phyloP scores from a whole-genome alignment of 805 yeast species.

The Citeromyces nyonsensis region DNA sequence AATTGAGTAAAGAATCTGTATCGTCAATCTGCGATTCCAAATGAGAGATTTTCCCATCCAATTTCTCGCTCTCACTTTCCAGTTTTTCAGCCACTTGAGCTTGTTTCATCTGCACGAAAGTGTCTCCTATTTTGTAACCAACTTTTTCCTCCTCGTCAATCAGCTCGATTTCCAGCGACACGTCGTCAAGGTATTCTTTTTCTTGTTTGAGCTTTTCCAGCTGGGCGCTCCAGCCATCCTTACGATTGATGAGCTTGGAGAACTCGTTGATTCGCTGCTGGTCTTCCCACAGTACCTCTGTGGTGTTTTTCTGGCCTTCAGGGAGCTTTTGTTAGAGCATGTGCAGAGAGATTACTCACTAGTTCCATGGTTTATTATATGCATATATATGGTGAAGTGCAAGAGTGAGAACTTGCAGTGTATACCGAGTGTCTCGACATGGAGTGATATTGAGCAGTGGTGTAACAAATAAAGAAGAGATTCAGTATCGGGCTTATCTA shows the following conservation, averaged over 20 bases:
- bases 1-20: slow-evolving; percentile 36
- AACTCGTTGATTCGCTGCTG: slow-evolving; percentile 83
- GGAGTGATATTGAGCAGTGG: too few species aligned
- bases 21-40: slow-evolving; percentile 30
- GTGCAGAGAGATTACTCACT: slow-evolving; percentile 1
- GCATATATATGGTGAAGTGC: too few species aligned
- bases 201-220: slow-evolving; percentile 40
- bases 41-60: slow-evolving; percentile 32
- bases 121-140: slow-evolving; percentile 72
- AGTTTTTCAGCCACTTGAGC: slow-evolving; percentile 50
- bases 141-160: slow-evolving; percentile 61
- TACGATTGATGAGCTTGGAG: slow-evolving; percentile 63
- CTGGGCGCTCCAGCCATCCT: slow-evolving; percentile 37
- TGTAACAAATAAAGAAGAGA: too few species aligned
- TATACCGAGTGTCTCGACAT: too few species aligned
- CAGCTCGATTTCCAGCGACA: slow-evolving; percentile 71
- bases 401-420: too few species aligned
- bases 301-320: slow-evolving; percentile 34
- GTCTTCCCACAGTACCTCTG: slow-evolving; percentile 67
- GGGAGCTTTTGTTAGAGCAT: slow-evolving; percentile 19
- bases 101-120: slow-evolving; percentile 57
- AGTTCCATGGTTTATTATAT: slow-evolving; percentile 2
- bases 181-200: slow-evolving; percentile 81
- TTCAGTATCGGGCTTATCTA: too few species aligned
- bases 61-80: slow-evolving; percentile 40